Evolutionary conservation across 2,329 filamentous ascomycete species (phyloP).

Genomic region (Aspergillus proliferans): DNA sequence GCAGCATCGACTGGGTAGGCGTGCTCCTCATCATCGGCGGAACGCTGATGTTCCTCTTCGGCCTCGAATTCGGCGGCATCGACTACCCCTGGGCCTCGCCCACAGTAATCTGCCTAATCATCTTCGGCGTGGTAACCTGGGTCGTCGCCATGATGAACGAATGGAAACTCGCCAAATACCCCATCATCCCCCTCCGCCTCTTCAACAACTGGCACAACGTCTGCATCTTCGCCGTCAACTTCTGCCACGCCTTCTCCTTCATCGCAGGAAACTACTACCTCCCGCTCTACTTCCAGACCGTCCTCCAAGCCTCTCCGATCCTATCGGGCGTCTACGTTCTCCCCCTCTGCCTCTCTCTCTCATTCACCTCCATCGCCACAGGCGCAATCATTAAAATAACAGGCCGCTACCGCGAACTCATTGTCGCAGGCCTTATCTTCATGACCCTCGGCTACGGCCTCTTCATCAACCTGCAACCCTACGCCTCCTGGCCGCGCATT

Average conservation of each 20-base stretch:
- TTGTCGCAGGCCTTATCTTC: constrained; percentile 53
- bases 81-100: constrained; percentile 68
- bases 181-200: constrained; percentile 68
- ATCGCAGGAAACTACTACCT: constrained; percentile 74
- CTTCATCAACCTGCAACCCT: constrained; percentile 51
- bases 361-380: constrained; percentile 53
- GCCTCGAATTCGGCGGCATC: constrained; percentile 76
- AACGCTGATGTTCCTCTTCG: constrained; percentile 79
- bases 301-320: constrained; percentile 62
- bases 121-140: constrained; percentile 63
- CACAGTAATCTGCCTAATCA: constrained; percentile 67
- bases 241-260: constrained; percentile 70
- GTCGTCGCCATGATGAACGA: constrained; percentile 67
- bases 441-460: constrained; percentile 62
- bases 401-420: constrained; percentile 58
- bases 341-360: constrained; percentile 62
- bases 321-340: constrained; percentile 69
- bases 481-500: constrained; percentile 47
- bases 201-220: constrained; percentile 63
- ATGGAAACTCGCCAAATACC: constrained; percentile 65
- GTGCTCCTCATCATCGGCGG: constrained; percentile 63
- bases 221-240: constrained; percentile 59
- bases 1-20: constrained; percentile 60
- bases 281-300: constrained; percentile 77
- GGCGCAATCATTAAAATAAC: constrained; percentile 69